phyloP scores from a whole-genome alignment of 1,284 basidiomycete species.

The Sporisorium sorghi region DNA sequence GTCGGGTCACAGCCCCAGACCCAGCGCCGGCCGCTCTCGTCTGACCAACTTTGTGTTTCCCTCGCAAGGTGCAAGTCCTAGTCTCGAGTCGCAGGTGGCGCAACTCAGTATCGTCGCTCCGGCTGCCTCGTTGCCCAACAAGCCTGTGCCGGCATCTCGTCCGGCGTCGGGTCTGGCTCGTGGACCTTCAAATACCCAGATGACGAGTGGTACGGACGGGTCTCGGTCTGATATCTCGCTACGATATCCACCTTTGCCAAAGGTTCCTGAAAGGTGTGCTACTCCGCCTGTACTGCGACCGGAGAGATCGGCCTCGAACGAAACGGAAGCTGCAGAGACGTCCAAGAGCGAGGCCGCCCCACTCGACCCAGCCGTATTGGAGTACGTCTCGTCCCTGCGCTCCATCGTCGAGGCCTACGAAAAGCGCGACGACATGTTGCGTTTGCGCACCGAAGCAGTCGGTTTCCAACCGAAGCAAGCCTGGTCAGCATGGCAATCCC shows the following conservation, averaged over 20 bases:
- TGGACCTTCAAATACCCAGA: not conserved
- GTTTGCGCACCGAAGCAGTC: slow-evolving; percentile 51
- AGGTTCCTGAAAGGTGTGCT: slow-evolving; percentile 13
- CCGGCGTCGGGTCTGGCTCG: not conserved
- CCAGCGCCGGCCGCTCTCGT: slow-evolving; percentile 19
- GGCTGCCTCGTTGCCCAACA: slow-evolving; percentile 6
- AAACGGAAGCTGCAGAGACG: not conserved
- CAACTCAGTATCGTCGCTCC: slow-evolving; percentile 10
- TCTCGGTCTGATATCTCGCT: slow-evolving; percentile 31
- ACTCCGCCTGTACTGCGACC: slow-evolving; percentile 16
- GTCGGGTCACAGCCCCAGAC: slow-evolving; percentile 26
- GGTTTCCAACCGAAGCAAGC: slow-evolving; percentile 49
- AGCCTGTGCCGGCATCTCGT: slow-evolving; percentile 2
- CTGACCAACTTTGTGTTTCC: slow-evolving; percentile 27
- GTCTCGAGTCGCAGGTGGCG: slow-evolving; percentile 26
- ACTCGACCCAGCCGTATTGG: not conserved
- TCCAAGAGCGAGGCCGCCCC: not conserved
- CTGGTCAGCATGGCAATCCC: slow-evolving; percentile 29
- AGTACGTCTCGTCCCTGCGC: slow-evolving; percentile 25
- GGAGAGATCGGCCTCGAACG: not conserved
- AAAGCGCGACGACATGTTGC: slow-evolving; percentile 42
- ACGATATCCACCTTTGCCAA: slow-evolving; percentile 35
- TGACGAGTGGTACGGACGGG: not conserved
- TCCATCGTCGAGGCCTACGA: slow-evolving; percentile 24
- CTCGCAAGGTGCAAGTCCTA: slow-evolving; percentile 8